Evolutionary conservation across 257 asterid species (phyloP), one percentile per base, ranked within the genome.

Genomic region (Forsythia viridissima): DNA sequence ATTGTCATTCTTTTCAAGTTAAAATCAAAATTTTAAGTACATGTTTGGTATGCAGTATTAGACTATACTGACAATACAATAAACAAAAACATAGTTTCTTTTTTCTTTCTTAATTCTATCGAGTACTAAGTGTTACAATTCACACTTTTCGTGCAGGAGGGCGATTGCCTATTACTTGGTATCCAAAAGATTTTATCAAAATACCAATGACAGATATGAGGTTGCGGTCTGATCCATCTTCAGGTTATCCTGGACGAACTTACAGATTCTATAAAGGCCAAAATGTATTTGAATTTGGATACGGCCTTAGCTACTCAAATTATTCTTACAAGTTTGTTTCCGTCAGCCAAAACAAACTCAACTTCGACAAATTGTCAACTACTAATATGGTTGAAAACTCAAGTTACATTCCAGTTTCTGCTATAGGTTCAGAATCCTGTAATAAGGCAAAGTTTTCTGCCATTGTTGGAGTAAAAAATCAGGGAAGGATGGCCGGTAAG

Each of bases 231-330:
- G 89, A 87, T 38, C 80, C 81, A 4, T 85, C 89, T 0, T 37
- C 90, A 0, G 92, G 94, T 40, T 93, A 93, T 73, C 98, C 92
- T 1, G 94, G 98, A 9, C 85, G 98, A n/a, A 91, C 98, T 1
- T 93, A 91, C 66, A 74, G 91, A 79, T 93, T 93, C 80, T 90
- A 93, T 83, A 82, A 69, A 3, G 97, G 12, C 46, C 2, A 65
- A 89, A 73, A 52, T 95, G 34, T 91, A 1, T 93, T 85, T 6
- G 91, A 89, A 74, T 93, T 91, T 15, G 92, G 94, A 38, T 67
- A 88, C 15, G 98, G 97, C 20, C 96, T 91, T 2, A 90, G 98
- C 90, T 93, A 91, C 88, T 70, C 97, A 10, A 83, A 73, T 4
- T 91, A 91, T 71, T 78, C 91, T 5, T 90, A 92, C 76, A 74